These are phyloP conservation scores for Parafenestella ontariensis DNA, from an alignment of 2,329 filamentous ascomycete species.

Conservation along the genomic window DNA sequence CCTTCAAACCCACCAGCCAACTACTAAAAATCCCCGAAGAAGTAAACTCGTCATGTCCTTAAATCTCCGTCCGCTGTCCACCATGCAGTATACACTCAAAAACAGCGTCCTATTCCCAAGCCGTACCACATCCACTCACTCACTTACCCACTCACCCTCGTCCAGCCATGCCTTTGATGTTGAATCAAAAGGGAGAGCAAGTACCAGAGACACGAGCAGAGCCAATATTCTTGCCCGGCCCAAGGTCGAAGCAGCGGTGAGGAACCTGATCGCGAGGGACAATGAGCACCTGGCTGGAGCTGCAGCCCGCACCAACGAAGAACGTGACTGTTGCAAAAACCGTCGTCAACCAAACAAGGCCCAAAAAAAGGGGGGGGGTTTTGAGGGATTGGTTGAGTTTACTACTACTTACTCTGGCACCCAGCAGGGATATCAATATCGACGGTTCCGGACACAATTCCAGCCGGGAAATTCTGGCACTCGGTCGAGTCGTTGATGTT, in stretches of 20 bases:
- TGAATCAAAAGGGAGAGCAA: background rate
- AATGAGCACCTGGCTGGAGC: background rate
- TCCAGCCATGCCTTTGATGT: too few species aligned
- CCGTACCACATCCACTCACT: background rate
- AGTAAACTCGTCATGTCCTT: background rate
- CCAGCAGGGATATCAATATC: constrained; percentile 1
- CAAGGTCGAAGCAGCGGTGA: constrained; percentile 4
- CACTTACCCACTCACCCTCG: background rate
- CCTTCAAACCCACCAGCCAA: background rate
- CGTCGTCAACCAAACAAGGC: background rate
- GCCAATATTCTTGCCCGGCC: constrained; percentile 1
- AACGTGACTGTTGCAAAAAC: background rate
- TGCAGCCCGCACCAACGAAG: constrained; percentile 3
- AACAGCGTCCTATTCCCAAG: background rate
- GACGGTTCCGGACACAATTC: background rate
- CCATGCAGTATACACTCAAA: background rate
- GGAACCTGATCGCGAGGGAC: constrained; percentile 1
- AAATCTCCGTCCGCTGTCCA: background rate
- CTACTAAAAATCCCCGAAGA: background rate
- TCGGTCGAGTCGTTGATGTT: background rate
- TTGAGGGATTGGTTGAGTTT: too few species aligned
- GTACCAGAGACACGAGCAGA: constrained; percentile 1
- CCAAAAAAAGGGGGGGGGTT: too few species aligned
- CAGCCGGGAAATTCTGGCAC: constrained; percentile 1
- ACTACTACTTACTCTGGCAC: constrained; percentile 5